Evolutionary conservation across 1,284 basidiomycete species (phyloP).

Genomic region (Phellinidium pouzarii): DNA sequence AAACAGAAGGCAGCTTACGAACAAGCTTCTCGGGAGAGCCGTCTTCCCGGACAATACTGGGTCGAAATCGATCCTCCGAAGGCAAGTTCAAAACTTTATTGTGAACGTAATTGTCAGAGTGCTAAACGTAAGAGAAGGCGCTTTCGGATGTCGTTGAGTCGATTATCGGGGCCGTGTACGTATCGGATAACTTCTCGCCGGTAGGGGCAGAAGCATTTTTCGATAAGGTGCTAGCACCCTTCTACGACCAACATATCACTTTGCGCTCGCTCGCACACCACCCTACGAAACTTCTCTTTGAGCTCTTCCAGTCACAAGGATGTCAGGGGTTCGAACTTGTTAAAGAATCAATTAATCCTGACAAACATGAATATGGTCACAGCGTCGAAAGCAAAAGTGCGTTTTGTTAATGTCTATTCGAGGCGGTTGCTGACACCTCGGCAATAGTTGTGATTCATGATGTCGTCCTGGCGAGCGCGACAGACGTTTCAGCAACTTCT

Average conservation of each 20-base stretch:
- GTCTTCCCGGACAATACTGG: constrained; percentile 67
- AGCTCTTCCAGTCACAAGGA: constrained; percentile 59
- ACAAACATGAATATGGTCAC: constrained; percentile 31
- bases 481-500: constrained; percentile 39
- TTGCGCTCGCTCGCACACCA: constrained; percentile 65
- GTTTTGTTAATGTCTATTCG: constrained; percentile 18
- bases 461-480: constrained; percentile 50
- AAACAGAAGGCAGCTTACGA: constrained; percentile 45
- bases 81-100: constrained; percentile 31
- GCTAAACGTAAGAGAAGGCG: constrained; percentile 34
- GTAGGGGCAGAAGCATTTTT: constrained; percentile 57
- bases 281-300: constrained; percentile 66
- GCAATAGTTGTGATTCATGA: constrained; percentile 58
- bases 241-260: constrained; percentile 65
- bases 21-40: constrained; percentile 39
- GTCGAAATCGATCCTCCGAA: constrained; percentile 68
- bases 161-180: constrained; percentile 65
- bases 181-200: constrained; percentile 63
- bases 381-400: constrained; percentile 43
- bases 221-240: constrained; percentile 59
- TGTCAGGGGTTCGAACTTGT: constrained; percentile 56
- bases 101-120: constrained; percentile 4
- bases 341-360: constrained; percentile 28
- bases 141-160: constrained; percentile 75
- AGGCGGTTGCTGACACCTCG: constrained; percentile 4